Evolutionary conservation across 75 land plant species (phyloP).

Genomic region (Selaginella moellendorffii): DNA sequence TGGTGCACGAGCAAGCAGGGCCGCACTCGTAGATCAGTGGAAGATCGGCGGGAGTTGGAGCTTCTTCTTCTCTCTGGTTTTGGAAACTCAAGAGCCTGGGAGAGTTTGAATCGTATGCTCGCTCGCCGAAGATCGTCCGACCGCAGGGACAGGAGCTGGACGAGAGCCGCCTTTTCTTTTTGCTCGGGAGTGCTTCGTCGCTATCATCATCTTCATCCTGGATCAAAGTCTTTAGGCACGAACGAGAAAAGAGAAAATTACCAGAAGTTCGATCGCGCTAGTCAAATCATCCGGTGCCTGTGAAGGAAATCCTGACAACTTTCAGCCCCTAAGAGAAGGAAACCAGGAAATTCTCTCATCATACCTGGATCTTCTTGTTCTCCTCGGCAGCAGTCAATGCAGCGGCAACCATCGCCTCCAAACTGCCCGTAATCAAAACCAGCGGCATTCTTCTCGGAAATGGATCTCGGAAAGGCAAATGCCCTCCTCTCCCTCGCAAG

Average conservation of each 20-base stretch:
- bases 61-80: neutral
- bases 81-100: neutral
- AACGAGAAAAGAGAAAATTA: neutral
- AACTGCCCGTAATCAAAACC: neutral
- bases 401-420: neutral
- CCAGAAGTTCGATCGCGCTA: neutral
- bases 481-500: neutral
- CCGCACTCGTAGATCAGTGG: constrained; percentile 44
- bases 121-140: neutral
- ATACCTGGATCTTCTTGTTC: neutral
- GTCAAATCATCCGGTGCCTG: neutral
- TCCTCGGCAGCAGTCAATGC: neutral
- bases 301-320: neutral
- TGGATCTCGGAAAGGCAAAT: neutral
- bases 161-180: neutral
- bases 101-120: neutral
- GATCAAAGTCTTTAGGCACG: too few relatives aligned
- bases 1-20: constrained; percentile 37
- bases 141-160: neutral
- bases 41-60: constrained; percentile 9
- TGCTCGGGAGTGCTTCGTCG: neutral
- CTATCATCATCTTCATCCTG: neutral
- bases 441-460: neutral
- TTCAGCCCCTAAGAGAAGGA: neutral
- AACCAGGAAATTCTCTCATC: neutral